Percentiles rank a stretch among this genome's conserved stretches.
Evolutionary conservation across 495 filamentous ascomycete genomes (phyloP).

Genomic region (Collariella sp.): DNA sequence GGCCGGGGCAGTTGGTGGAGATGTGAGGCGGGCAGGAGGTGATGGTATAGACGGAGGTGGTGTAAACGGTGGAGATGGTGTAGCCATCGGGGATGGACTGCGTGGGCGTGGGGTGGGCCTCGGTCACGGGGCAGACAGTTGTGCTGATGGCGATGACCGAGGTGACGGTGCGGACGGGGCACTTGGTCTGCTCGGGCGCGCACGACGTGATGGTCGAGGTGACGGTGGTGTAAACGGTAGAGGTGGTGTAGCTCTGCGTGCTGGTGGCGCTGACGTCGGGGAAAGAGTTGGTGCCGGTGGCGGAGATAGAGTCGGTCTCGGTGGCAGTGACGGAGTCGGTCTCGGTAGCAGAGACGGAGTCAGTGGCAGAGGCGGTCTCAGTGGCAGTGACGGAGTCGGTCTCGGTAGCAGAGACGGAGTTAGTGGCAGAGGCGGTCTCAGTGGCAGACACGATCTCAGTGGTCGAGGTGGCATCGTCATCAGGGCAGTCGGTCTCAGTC

Average conservation of each 20-base stretch:
- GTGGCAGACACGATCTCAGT: constrained; percentile 3
- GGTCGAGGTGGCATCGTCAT: constrained; percentile 1
- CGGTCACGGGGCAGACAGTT: constrained; percentile 49
- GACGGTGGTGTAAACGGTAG: constrained; percentile 51
- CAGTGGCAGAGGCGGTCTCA: constrained; percentile 3
- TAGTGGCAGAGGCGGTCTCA: constrained; percentile 9
- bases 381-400: constrained; percentile 10
- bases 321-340: not conserved
- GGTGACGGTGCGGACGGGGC: constrained; percentile 48
- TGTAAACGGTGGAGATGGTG: constrained; percentile 53
- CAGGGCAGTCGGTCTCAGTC: constrained; percentile 15
- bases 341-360: not conserved
- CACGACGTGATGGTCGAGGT: constrained; percentile 52
- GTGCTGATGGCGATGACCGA: constrained; percentile 52
- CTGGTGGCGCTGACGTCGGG: constrained; percentile 17
- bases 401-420: constrained; percentile 9
- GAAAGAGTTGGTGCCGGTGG: constrained; percentile 25
- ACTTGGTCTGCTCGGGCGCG: constrained; percentile 49
- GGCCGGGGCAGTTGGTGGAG: constrained; percentile 46
- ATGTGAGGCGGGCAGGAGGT: constrained; percentile 50
- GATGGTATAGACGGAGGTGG: constrained; percentile 25
- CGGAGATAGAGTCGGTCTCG: constrained; percentile 29
- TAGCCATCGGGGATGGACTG: constrained; percentile 32
- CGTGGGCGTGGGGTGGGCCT: constrained; percentile 30
- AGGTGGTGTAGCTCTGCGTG: constrained; percentile 39